phyloP scores from a whole-genome alignment of 441 rosid species.

The Bocquillonia castaneifolia region DNA sequence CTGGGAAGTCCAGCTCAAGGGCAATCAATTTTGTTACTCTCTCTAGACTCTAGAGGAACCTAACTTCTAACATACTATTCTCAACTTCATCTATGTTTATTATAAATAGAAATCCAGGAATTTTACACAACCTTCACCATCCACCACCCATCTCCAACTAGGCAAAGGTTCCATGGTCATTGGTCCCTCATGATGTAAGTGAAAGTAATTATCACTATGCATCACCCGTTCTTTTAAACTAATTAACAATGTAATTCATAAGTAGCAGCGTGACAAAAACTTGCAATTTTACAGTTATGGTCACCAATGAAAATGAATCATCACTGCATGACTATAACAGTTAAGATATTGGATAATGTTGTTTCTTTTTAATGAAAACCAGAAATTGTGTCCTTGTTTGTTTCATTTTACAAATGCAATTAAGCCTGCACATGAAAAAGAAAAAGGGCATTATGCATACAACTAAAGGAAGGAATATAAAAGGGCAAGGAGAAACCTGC shows the following conservation, averaged over 20 bases:
- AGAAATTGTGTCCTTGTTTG: neutral
- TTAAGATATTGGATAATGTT: neutral
- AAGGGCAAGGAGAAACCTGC: slow-evolving; percentile 49
- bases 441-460: neutral
- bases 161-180: neutral
- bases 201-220: neutral
- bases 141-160: neutral
- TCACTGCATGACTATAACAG: neutral
- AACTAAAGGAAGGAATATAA: slow-evolving; percentile 3
- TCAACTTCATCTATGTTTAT: neutral
- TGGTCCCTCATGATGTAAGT: neutral
- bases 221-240: neutral
- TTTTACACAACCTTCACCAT: neutral
- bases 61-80: neutral
- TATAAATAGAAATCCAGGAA: neutral
- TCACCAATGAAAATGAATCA: neutral
- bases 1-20: neutral
- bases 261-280: neutral
- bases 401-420: neutral
- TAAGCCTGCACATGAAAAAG: neutral
- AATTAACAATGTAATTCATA: neutral
- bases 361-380: neutral
- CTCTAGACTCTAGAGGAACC: neutral
- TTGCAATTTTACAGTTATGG: neutral
- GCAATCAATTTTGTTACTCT: neutral